Base-by-base conservation (phyloP, 495 filamentous ascomycete species). In the Penicillium coprophilum region DNA sequence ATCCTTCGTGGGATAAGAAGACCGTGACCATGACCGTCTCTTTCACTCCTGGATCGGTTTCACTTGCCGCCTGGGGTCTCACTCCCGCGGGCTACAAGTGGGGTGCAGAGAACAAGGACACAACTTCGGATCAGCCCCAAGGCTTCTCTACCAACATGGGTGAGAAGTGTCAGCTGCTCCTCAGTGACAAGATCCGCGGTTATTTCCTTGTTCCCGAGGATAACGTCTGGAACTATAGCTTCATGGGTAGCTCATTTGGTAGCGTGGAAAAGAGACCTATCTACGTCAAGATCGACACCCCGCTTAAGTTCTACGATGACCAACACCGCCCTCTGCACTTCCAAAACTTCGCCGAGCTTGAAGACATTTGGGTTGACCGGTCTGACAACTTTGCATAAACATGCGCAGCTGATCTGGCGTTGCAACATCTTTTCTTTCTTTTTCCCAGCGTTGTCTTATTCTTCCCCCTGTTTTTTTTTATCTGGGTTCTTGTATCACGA, bases 11-110 rank as follows among this genome's bases (percentile, higher is more conserved):
- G 92, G 90, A 96, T 71, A 93, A 94, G 81, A 91, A 95, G 75
- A 96, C 91, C 6, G 84, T 97, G 56, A 96, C 90, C 36, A 91
- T 99, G 82, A 94, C 92, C 12, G 92, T 97, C 31, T 90, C 92
- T 20, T 99, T 99, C 80, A 97, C 95, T 5, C 95, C 95, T n/a
- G 95, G 95, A 55, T 96, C 92, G 47, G 95, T 97, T 40, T 96
- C 92, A 2, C 83, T 99, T 43, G 87, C 91, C 3, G 92, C 94
- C 23, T 99, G 91, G 88, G 85, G 86, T 15, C 83, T 97, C 30
- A 96, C 91, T 3, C 93, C 95, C 5, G 71, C 86, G 39, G 95
- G 95, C 43, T 97, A 93, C 79, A 92, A 93, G 71, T 99, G 95
- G 95, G 95, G 95, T 56, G 90, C 84, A 6, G 91, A 97, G 68